Base-by-base conservation (phyloP, 2,329 filamentous ascomycete genomes). In the Didymella exigua region DNA sequence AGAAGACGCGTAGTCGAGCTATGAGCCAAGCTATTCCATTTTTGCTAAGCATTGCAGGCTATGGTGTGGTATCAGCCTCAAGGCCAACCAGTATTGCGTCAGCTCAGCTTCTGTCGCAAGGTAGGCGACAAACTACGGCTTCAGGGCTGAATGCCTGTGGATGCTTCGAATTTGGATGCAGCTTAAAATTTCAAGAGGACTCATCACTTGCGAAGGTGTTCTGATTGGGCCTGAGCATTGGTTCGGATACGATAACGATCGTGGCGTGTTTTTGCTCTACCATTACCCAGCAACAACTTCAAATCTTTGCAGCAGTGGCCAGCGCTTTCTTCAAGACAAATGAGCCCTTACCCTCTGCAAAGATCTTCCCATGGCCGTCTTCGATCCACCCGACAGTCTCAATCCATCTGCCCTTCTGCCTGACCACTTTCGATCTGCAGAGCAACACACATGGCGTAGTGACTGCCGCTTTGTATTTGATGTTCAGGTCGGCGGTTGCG, bases 391-490 rank as follows among this genome's bases (percentile, higher is more conserved):
- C 63, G 10, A 60, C 48, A 7, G 57, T 56, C 44, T 69, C 62
- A 23, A 67, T 49, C 59, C 60, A 69, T 36, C 61, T 54, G 4
- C 68, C 68, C 29, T 52, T 58, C 54, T 68, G 66, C 40, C 54
- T 57, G 18, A 62, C 53, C 9, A 70, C 26, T 43, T 62, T 66
- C 16, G 57, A 60, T 23, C 66, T 54, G 33, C 52, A 57, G 24
- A 66, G 48, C 31, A 69, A 23, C 8, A 70, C 58, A 36, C 56
- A 54, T 3, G 66, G 68, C 21, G 68, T 70, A 4, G n/a, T 41
- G 3, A 70, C 38, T 1, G 60, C 49, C 37, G 60, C 63, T 59
- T 63, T 63, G 33, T 67, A 70, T 52, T 63, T 67, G 16, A 70
- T 41, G 8, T 49, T 62, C 37, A 70, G 36, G 38, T 71, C 62